Percentiles rank a stretch among this genome's conserved stretches.
Evolutionary conservation across 805 yeast genomes (phyloP).

Genomic region (Yamadazyma paraphyllophila): DNA sequence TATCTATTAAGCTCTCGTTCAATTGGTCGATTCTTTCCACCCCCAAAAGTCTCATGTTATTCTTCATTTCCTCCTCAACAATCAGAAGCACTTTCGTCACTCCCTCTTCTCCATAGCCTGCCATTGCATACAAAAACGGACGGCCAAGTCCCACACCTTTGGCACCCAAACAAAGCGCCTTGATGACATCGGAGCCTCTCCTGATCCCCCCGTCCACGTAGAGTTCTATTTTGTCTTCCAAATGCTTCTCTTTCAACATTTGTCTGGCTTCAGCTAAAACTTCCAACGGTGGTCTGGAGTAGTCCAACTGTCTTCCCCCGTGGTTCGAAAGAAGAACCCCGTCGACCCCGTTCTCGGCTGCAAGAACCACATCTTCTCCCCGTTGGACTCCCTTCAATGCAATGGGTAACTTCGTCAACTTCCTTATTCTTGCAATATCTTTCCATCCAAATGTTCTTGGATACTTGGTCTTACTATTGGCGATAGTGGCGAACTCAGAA

Average conservation of each 20-base stretch:
- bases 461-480: conserved; percentile 8
- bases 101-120: conserved; percentile 63
- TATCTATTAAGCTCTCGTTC: conserved; percentile 30
- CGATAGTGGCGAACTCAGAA: conserved; percentile 6
- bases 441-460: conserved; percentile 28
- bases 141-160: conserved; percentile 68
- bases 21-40: conserved; percentile 57
- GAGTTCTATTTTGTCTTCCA: conserved; percentile 42
- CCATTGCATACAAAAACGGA: conserved; percentile 60
- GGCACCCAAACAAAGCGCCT: conserved; percentile 68
- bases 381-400: conserved; percentile 75
- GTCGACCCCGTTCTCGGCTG: conserved; percentile 65
- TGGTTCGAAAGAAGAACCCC: conserved; percentile 84
- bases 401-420: conserved; percentile 41
- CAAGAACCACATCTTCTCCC: conserved; percentile 71
- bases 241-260: conserved; percentile 45
- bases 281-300: conserved; percentile 70
- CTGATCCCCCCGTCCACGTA: conserved; percentile 69
- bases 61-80: conserved; percentile 64
- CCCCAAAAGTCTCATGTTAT: conserved; percentile 80
- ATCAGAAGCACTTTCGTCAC: conserved; percentile 57
- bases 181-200: conserved; percentile 62
- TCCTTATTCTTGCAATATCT: conserved; percentile 19
- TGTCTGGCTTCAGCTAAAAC: conserved; percentile 69
- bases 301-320: conserved; percentile 88